phyloP scores from a whole-genome alignment of 192 early-diverging fungal genomes.

The Pilobolus umbonatus region DNA sequence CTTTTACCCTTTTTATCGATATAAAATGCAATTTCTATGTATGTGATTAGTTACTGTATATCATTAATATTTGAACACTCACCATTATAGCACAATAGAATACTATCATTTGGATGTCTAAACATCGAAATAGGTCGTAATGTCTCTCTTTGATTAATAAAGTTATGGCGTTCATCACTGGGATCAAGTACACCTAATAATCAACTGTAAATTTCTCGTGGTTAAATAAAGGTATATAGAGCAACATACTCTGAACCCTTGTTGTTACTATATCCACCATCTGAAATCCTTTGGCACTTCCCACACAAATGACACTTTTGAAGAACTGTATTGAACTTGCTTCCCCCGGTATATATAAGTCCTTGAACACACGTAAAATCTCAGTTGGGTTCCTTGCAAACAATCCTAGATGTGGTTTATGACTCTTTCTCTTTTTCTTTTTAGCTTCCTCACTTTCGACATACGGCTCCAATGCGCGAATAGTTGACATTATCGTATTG shows the following conservation, averaged over 20 bases:
- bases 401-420: conserved; percentile 34
- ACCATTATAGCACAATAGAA: conserved; percentile 92
- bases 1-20: conserved; percentile 84
- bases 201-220: conserved; percentile 76
- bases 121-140: conserved; percentile 81
- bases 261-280: conserved; percentile 83
- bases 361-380: conserved; percentile 58
- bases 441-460: conserved; percentile 37
- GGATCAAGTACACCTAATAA: conserved; percentile 80
- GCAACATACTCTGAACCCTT: conserved; percentile 59
- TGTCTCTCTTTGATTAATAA: conserved; percentile 75
- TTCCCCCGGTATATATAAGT: conserved; percentile 93
- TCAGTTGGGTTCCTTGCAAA: conserved; percentile 39
- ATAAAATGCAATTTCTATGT: conserved; percentile 84
- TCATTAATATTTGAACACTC: conserved; percentile 11
- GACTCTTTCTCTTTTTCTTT: conserved; percentile 29
- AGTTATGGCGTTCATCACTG: conserved; percentile 69
- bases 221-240: not conserved
- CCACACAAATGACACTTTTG: conserved; percentile 82
- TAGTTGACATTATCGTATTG: conserved; percentile 65
- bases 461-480: conserved; percentile 73
- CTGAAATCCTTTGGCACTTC: conserved; percentile 90
- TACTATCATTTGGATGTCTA: conserved; percentile 68
- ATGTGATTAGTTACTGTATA: not conserved
- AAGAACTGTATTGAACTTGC: conserved; percentile 81